Conservation (phyloP, 2,329 filamentous ascomycete species). For the Botrytis paeoniae region DNA sequence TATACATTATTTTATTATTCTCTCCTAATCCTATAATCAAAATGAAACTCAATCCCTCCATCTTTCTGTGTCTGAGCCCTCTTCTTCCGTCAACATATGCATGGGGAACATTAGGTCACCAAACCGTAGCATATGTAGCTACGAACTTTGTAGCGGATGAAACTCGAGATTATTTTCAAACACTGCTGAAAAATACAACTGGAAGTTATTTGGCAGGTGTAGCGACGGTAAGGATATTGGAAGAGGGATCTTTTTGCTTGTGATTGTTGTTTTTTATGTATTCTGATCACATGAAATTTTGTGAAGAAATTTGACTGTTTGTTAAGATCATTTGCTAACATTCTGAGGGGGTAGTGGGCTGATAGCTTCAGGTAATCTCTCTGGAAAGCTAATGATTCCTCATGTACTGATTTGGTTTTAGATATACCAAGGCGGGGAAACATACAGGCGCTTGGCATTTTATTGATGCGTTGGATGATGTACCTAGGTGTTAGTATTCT, state of each 20-base stretch:
- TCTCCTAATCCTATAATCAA: too few species aligned
- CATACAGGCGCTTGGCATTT: slow-evolving; percentile 65
- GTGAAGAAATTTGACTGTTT: background rate
- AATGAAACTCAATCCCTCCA: background rate
- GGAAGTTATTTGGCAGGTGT: slow-evolving; percentile 59
- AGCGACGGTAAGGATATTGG: slow-evolving; percentile 43
- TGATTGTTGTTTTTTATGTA: too few species aligned
- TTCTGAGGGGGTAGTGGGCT: slow-evolving; percentile 48
- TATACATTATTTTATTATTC: background rate
- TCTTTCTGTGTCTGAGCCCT: slow-evolving; percentile 7
- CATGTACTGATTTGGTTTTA: slow-evolving; percentile 29
- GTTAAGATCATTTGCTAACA: background rate
- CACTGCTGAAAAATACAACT: slow-evolving; percentile 52
- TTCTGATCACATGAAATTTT: background rate
- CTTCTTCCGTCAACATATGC: slow-evolving; percentile 21
- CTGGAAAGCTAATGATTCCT: background rate
- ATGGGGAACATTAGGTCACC: slow-evolving; percentile 55
- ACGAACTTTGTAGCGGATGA: slow-evolving; percentile 55
- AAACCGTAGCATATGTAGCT: slow-evolving; percentile 63
- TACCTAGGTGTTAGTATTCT: slow-evolving; percentile 42
- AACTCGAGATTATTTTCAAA: slow-evolving; percentile 56
- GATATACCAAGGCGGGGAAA: slow-evolving; percentile 60
- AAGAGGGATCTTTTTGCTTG: background rate
- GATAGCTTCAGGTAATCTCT: slow-evolving; percentile 44
- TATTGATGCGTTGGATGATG: slow-evolving; percentile 65